Evolutionary conservation across 495 filamentous ascomycete species (phyloP).

Genomic region (Podospora australis): DNA sequence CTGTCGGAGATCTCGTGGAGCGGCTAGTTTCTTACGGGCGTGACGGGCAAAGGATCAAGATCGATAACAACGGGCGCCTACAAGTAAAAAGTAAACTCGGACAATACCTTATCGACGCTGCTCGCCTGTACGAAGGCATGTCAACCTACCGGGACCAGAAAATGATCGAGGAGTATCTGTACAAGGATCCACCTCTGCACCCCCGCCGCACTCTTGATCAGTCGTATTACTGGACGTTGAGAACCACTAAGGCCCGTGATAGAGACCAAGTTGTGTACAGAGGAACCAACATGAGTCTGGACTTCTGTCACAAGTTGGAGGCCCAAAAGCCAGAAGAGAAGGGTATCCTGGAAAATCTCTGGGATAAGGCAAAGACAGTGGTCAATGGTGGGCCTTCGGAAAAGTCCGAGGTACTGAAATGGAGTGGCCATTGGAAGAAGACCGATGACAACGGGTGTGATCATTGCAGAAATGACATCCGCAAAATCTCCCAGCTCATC

Average conservation of each 20-base stretch:
- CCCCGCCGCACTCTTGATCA: constrained; percentile 65
- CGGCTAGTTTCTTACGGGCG: not conserved
- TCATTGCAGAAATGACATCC: constrained; percentile 29
- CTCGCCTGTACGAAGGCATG: constrained; percentile 35
- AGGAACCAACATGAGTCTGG: constrained; percentile 24
- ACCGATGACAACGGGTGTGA: constrained; percentile 13
- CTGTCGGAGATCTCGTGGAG: not conserved
- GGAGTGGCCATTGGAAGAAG: constrained; percentile 13
- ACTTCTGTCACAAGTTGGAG: constrained; percentile 1
- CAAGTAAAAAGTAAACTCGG: constrained; percentile 27
- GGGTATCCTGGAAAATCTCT: not conserved
- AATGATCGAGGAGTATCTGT: constrained; percentile 53
- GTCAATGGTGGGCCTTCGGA: not conserved
- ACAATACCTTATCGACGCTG: constrained; percentile 32
- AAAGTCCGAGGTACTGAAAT: not conserved
- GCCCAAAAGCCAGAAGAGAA: not conserved
- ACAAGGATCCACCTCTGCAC: constrained; percentile 52
- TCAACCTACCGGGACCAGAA: constrained; percentile 46
- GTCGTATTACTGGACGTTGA: constrained; percentile 58
- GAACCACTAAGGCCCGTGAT: constrained; percentile 54
- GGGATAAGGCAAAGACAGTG: not conserved
- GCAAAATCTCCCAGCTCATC: constrained; percentile 53
- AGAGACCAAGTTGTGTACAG: constrained; percentile 65
- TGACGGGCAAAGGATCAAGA: not conserved
- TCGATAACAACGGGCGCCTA: constrained; percentile 22